These are phyloP conservation scores for Entophlyctis luteolus DNA, from an alignment of 192 early-diverging fungal genomes.

Conservation along the genomic window DNA sequence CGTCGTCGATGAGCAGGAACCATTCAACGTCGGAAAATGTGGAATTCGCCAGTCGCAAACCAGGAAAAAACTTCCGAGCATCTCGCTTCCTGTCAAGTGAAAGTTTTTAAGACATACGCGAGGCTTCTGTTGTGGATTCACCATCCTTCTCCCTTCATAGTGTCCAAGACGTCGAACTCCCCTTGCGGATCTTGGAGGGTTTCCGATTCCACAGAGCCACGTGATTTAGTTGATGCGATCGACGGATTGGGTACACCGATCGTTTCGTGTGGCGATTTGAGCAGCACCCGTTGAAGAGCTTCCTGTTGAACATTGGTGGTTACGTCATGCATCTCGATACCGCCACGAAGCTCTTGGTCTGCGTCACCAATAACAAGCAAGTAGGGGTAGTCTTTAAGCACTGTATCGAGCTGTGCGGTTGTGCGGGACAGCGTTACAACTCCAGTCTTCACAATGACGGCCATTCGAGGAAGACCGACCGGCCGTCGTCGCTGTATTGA, in stretches of 20 bases:
- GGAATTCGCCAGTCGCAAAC: slow-evolving; percentile 37
- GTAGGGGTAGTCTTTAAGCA: neutral
- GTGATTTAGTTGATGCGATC: neutral
- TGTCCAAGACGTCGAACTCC: neutral
- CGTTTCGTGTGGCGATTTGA: neutral
- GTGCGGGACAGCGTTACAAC: neutral
- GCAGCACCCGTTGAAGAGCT: neutral
- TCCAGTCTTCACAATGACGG: neutral
- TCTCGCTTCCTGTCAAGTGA: slow-evolving; percentile 41
- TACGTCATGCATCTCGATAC: neutral
- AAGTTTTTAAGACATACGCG: neutral
- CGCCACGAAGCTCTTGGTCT: neutral
- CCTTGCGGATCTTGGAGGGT: neutral
- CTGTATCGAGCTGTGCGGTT: neutral
- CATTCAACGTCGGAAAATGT: slow-evolving; percentile 51
- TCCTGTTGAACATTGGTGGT: neutral
- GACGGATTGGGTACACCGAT: neutral
- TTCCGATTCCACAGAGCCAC: neutral
- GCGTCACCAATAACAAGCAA: neutral
- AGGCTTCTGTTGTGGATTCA: neutral
- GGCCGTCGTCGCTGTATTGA: no score
- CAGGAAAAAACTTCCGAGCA: slow-evolving; percentile 52
- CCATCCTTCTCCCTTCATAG: neutral
- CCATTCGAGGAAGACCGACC: neutral
- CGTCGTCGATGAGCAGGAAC: slow-evolving; percentile 59